Base-by-base conservation (phyloP, 176 grass and related monocot genomes). In the Paspalum vaginatum region DNA sequence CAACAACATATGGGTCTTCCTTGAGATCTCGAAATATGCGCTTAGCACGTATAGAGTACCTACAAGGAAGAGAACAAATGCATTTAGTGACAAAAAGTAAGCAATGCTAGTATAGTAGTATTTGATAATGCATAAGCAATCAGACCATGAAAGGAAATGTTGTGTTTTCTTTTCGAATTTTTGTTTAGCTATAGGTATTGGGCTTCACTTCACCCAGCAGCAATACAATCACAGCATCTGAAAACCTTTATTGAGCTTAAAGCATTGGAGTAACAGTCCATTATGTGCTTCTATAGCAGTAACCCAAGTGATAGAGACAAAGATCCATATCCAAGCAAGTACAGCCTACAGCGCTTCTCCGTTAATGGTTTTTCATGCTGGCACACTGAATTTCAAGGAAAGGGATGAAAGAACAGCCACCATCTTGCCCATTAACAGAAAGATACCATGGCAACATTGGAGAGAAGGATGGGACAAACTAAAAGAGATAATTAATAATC, bases 1-100 rank as follows among this genome's bases (percentile, higher is more conserved):
- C 95, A 73, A 98, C 80, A 68, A 98, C 55, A 78, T 77, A 98
- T 41, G 90, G 90, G 65, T 80, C 85, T 72, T 98, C 95, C 45
- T 89, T 78, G 27, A 98, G 92, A 77, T 98, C 56, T 79, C 73
- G 81, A 83, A 98, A 98, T 70, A 98, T 65, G 47, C 65, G 79
- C 68, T 98, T 98, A 59, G 87, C 87, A 53, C 85, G 89, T 70
- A 89, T 57, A 4, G 88, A 94, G 45, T 98, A 91, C 74, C 95
- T 98, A 83, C 16, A 84, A 56, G 39, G 85, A 74, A 71, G 42
- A 13, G 10, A 72, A 43, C 76, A 72, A 51, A 50, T 20, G 47
- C 11, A 81, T 76, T 39, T 42, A 46, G 11, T 38, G 20, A 69
- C 14, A 80, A 84, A 49, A 57, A 66, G 41, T 52, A 42, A 32